Evolutionary conservation across 768 basidiomycete genomes (phyloP).

Genomic region (Tricholoma sp.): DNA sequence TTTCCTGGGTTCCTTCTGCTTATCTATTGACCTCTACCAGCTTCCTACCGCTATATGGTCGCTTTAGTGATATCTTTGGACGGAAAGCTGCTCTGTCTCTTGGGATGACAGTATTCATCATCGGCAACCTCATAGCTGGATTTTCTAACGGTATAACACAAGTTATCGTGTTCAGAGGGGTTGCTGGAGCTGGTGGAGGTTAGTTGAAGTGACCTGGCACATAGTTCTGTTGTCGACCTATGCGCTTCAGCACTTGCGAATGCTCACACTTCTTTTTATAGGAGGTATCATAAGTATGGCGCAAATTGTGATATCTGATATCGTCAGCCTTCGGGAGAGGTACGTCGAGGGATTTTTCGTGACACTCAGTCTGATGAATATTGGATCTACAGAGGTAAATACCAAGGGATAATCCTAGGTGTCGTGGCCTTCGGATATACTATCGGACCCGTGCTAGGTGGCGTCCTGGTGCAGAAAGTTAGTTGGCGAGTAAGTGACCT

Average conservation of each 20-base stretch:
- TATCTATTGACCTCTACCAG: slow-evolving; percentile 66
- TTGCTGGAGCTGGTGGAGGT: slow-evolving; percentile 67
- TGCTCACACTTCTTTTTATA: slow-evolving; percentile 6
- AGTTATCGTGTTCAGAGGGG: slow-evolving; percentile 63
- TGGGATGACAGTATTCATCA: slow-evolving; percentile 58
- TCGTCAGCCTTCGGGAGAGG: slow-evolving; percentile 67
- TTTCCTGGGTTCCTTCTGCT: slow-evolving; percentile 69
- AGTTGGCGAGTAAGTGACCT: slow-evolving; percentile 50
- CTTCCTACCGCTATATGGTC: slow-evolving; percentile 58
- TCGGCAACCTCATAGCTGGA: slow-evolving; percentile 63
- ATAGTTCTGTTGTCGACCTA: no score
- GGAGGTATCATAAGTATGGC: slow-evolving; percentile 63
- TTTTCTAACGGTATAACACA: slow-evolving; percentile 61
- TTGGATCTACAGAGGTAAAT: slow-evolving; percentile 51
- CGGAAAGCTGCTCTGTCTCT: slow-evolving; percentile 55
- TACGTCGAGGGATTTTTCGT: slow-evolving; percentile 15
- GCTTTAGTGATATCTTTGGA: slow-evolving; percentile 64
- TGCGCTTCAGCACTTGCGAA: not conserved
- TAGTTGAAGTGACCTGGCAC: slow-evolving; percentile 1
- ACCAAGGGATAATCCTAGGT: slow-evolving; percentile 68
- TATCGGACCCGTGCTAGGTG: slow-evolving; percentile 65
- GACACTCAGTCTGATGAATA: no score
- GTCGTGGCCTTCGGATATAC: slow-evolving; percentile 57
- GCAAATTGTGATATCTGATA: slow-evolving; percentile 70
- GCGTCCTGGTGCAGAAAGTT: slow-evolving; percentile 55